Evolutionary conservation across 2,329 filamentous ascomycete species (phyloP), one percentile per base, ranked within the genome.

Genomic region (Dothideomycetes sp.): DNA sequence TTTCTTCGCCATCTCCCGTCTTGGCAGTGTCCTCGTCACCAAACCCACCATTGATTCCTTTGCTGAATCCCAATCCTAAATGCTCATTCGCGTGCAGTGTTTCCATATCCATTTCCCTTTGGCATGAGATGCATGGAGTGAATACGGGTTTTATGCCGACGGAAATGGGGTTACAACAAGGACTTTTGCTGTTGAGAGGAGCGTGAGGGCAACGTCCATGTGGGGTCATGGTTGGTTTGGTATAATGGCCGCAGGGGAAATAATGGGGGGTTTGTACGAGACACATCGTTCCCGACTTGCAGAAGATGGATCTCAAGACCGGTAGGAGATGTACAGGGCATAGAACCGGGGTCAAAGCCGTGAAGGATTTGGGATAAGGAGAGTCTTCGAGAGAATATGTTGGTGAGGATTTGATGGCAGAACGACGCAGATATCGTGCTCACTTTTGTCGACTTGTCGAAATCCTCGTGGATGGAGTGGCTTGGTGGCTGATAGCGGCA

Each of bases 181-280:
- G 17, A 30, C 35, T 28, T n/a, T 5, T 25, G 0, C 12, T 11
- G 27, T 12, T n/a, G n/a, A n/a, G 18, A 10, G 34, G 23, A 22
- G 31, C 39, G 30, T 23, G 30, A 11, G 31, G 31, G 24, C 39
- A 41, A 6, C 39, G 39, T n/a, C 35, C 35, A 24, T 39, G 3
- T 5, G 22, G 39, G 4, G 31, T 18, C 4, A 35, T 5, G 5
- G 15, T 4, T 12, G 31, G 31, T 12, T 3, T 20, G 15, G 31
- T 25, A 17, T 41, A 41, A 8, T 41, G 39, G 30, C 31, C 29
- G 25, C 39, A 41, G 9, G n/a, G 8, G 24, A 34, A 18, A 15
- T 41, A 34, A 24, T 33, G 34, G n/a, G 18, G 39, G 12, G 39
- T 41, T 11, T 34, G 24, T 4, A 33, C 24, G 17, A 29, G 7